phyloP scores from a whole-genome alignment of 208 protist species.

The Lotmaria passim region DNA sequence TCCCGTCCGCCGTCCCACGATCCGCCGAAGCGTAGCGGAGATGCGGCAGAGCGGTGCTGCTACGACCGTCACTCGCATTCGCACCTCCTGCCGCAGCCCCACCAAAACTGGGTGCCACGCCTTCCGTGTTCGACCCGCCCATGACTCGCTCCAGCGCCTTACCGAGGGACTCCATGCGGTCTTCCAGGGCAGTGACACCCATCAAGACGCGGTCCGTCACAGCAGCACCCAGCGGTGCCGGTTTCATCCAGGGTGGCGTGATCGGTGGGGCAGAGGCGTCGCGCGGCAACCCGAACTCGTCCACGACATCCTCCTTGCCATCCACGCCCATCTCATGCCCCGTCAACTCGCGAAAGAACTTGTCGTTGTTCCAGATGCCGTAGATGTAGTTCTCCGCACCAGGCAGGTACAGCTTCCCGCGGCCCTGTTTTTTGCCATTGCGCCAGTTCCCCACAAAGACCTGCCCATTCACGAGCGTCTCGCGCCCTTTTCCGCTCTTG shows the following conservation, averaged over 20 bases:
- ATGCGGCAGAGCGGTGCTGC: background rate
- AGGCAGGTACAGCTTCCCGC: conserved; percentile 60
- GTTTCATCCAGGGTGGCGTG: conserved; percentile 10
- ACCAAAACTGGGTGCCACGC: background rate
- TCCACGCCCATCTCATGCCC: conserved; percentile 44
- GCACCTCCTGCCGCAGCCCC: background rate
- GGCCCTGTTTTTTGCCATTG: conserved; percentile 64
- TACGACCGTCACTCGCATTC: background rate
- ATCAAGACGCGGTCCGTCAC: conserved; percentile 37
- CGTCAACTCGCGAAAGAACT: conserved; percentile 74
- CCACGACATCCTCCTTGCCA: conserved; percentile 37
- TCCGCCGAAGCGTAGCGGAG: conserved; percentile 10
- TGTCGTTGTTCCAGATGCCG: conserved; percentile 73
- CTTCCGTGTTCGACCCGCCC: conserved; percentile 12
- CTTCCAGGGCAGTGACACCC: conserved; percentile 53
- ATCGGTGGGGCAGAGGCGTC: conserved; percentile 19
- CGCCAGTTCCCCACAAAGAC: conserved; percentile 74
- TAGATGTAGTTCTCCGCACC: conserved; percentile 48
- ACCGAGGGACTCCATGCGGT: conserved; percentile 61
- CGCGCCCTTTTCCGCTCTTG: conserved; percentile 66
- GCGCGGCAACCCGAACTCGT: conserved; percentile 36
- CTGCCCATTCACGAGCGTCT: conserved; percentile 66
- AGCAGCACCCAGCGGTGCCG: background rate
- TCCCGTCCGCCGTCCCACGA: conserved; percentile 4
- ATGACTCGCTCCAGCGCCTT: conserved; percentile 48